These are phyloP conservation scores for Hypoxylon sp. DNA, from an alignment of 2,329 filamentous ascomycete genomes.

Conservation along the genomic window DNA sequence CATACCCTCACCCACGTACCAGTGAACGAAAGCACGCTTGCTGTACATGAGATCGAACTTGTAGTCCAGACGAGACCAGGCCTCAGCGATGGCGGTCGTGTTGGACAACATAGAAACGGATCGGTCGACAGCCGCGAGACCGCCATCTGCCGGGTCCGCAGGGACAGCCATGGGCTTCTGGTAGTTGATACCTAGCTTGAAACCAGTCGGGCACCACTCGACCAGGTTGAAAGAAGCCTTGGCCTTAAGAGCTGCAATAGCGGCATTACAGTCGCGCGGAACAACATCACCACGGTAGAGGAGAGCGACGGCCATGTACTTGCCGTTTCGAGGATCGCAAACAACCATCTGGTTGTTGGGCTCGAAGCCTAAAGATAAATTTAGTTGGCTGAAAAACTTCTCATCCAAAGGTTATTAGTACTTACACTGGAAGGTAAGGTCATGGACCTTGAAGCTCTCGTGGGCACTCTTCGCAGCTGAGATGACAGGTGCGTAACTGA, in stretches of 20 bases:
- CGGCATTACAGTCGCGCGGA: conserved; percentile 77
- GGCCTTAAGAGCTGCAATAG: conserved; percentile 77
- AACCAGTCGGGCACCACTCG: conserved; percentile 82
- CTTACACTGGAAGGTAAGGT: conserved; percentile 81
- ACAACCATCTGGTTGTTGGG: conserved; percentile 86
- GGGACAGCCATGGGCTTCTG: conserved; percentile 76
- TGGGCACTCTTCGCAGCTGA: conserved; percentile 83
- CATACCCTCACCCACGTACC: conserved; percentile 92
- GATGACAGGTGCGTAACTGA: conserved; percentile 80
- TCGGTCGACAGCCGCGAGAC: conserved; percentile 73
- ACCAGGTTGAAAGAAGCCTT: conserved; percentile 81
- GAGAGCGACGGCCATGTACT: conserved; percentile 82
- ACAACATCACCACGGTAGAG: conserved; percentile 81
- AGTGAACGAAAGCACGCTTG: conserved; percentile 83
- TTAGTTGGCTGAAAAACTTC: conserved; percentile 28
- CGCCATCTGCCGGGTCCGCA: conserved; percentile 67
- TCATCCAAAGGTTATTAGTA: conserved; percentile 33
- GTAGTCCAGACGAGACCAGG: conserved; percentile 79
- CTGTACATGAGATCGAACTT: conserved; percentile 86
- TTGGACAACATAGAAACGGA: conserved; percentile 81
- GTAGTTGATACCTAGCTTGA: conserved; percentile 84
- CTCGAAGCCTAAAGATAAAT: conserved; percentile 72
- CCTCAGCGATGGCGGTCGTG: conserved; percentile 81
- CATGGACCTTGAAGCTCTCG: conserved; percentile 89
- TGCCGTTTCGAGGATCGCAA: conserved; percentile 80